A percentile compares a stretch with the other conserved stretches of the same genome.
These are phyloP conservation scores for Xylaria sp. DNA, from an alignment of 2,329 filamentous ascomycete genomes.

Conservation along the genomic window DNA sequence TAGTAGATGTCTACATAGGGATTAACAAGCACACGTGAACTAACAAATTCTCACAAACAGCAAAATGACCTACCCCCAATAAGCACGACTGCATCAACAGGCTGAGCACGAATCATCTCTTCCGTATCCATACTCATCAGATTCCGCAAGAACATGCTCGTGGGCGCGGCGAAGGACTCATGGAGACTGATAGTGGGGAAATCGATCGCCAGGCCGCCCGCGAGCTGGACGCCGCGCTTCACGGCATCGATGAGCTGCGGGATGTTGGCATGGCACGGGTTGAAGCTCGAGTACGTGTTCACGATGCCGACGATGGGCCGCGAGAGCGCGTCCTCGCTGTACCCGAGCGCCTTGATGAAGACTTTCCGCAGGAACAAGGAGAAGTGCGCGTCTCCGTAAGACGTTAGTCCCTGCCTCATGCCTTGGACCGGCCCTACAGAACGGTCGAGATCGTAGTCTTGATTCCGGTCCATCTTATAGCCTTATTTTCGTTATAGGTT, in stretches of 20 bases:
- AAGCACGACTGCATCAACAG: slow-evolving; percentile 73
- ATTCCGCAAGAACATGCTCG: slow-evolving; percentile 80
- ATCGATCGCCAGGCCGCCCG: slow-evolving; percentile 75
- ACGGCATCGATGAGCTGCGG: slow-evolving; percentile 77
- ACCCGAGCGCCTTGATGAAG: slow-evolving; percentile 81
- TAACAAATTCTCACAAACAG: not conserved
- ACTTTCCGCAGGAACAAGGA: slow-evolving; percentile 79
- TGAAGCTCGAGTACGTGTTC: slow-evolving; percentile 78
- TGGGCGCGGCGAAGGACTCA: slow-evolving; percentile 75
- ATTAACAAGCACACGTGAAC: not conserved
- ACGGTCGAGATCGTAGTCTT: slow-evolving; percentile 70
- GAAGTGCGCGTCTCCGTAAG: slow-evolving; percentile 80
- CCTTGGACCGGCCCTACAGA: slow-evolving; percentile 63
- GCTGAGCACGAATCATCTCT: slow-evolving; percentile 80
- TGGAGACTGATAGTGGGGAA: slow-evolving; percentile 80
- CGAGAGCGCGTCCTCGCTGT: slow-evolving; percentile 76
- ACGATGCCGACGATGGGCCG: slow-evolving; percentile 79
- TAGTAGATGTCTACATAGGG: not conserved
- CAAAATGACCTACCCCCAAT: slow-evolving; percentile 66
- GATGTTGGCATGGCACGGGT: slow-evolving; percentile 78
- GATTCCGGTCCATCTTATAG: slow-evolving; percentile 27
- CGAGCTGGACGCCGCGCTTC: slow-evolving; percentile 74
- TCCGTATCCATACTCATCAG: slow-evolving; percentile 85
- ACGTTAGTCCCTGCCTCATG: slow-evolving; percentile 72
- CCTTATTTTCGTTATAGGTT: not conserved